These are phyloP conservation scores for Taphrina flavorubra DNA, from an alignment of 1,139 yeast genomes.

Conservation along the genomic window DNA sequence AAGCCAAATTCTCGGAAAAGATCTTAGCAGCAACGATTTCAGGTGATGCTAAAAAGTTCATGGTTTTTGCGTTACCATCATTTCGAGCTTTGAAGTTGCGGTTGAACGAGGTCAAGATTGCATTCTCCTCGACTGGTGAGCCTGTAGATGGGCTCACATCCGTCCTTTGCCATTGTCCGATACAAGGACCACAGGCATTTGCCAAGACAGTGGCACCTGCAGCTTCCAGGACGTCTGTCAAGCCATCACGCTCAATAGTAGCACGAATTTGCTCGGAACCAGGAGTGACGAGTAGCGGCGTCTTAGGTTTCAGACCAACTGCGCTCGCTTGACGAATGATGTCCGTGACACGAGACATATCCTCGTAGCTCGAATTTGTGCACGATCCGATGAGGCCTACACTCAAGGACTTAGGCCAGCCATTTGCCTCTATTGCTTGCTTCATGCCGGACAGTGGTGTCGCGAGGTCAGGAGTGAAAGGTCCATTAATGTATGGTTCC, in stretches of 20 bases:
- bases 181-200: constrained; percentile 99
- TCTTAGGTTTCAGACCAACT: constrained; percentile 88
- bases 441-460: constrained; percentile 81
- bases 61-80: constrained; percentile 95
- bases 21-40: constrained; percentile 97
- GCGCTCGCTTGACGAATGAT: constrained; percentile 81
- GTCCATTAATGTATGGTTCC: constrained; percentile 93
- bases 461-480: constrained; percentile 91
- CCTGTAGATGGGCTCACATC: constrained; percentile 58
- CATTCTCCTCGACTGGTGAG: constrained; percentile 57
- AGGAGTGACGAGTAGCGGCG: constrained; percentile 92
- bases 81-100: constrained; percentile 97
- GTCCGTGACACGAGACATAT: constrained; percentile 93
- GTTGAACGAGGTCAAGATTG: constrained; percentile 93
- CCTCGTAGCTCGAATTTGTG: constrained; percentile 96
- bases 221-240: constrained; percentile 74
- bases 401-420: constrained; percentile 80
- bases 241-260: constrained; percentile 93
- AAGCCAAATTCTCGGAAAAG: constrained; percentile 85
- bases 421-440: constrained; percentile 64
- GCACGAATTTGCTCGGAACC: constrained; percentile 99
- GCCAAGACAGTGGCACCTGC: constrained; percentile 92
- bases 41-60: constrained; percentile 96
- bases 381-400: constrained; percentile 98
- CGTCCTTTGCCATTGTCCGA: constrained; percentile 97